Evolutionary conservation across 23 red algal genomes (phyloP).

Genomic region (Gracilaria vermiculophylla): DNA sequence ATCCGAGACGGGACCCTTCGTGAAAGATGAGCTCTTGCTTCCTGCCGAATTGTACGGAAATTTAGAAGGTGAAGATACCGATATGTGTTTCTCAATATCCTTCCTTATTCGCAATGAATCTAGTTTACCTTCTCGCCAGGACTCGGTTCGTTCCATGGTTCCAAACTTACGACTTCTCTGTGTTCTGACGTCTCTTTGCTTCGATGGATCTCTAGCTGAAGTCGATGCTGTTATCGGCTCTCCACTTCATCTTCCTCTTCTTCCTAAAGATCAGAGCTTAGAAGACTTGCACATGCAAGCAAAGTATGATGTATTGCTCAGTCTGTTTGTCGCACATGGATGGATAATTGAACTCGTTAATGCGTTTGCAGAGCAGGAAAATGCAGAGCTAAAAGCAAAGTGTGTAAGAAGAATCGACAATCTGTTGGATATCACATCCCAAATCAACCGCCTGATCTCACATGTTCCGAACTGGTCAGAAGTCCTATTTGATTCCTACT

Average conservation of each 20-base stretch:
- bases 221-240: slow-evolving; percentile 61
- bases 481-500: slow-evolving; percentile 54
- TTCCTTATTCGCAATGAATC: slow-evolving; percentile 34
- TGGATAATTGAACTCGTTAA: slow-evolving; percentile 73
- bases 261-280: not conserved
- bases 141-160: slow-evolving; percentile 46
- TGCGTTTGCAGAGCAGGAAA: slow-evolving; percentile 55
- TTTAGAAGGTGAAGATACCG: slow-evolving; percentile 47
- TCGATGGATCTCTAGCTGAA: slow-evolving; percentile 55
- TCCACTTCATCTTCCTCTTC: slow-evolving; percentile 51
- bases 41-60: slow-evolving; percentile 41
- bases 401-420: slow-evolving; percentile 53
- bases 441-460: slow-evolving; percentile 15
- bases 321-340: slow-evolving; percentile 59
- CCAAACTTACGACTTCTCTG: slow-evolving; percentile 58
- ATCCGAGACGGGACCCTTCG: not conserved
- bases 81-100: slow-evolving; percentile 57
- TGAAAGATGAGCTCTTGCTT: slow-evolving; percentile 36
- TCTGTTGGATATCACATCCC: slow-evolving; percentile 26
- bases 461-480: slow-evolving; percentile 39
- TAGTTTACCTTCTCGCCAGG: slow-evolving; percentile 19
- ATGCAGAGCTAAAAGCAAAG: slow-evolving; percentile 50
- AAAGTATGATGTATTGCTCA: slow-evolving; percentile 21
- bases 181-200: slow-evolving; percentile 36
- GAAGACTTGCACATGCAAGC: slow-evolving; percentile 10